These are phyloP conservation scores for Marasmius tenuissimus DNA, from an alignment of 1,284 basidiomycete genomes.

Conservation along the genomic window DNA sequence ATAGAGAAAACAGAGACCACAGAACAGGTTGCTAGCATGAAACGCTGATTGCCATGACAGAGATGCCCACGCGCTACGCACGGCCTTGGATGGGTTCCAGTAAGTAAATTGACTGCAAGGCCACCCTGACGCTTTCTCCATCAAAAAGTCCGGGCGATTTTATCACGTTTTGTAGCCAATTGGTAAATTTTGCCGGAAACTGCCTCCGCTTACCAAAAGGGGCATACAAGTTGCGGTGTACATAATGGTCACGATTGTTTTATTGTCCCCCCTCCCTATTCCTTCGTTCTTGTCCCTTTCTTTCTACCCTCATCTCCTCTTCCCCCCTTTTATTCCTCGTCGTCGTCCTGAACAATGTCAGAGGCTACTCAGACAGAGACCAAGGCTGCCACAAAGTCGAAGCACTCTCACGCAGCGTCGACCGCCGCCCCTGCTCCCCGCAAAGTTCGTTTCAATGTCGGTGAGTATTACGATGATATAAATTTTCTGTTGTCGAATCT, in stretches of 20 bases:
- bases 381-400: constrained; percentile 44
- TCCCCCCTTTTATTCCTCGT: not conserved
- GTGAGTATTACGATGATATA: constrained; percentile 46
- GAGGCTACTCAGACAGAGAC: constrained; percentile 12
- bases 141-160: no score
- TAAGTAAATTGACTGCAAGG: no score
- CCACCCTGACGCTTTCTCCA: no score
- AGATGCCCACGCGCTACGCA: not conserved
- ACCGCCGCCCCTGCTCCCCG: constrained; percentile 70
- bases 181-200: not conserved
- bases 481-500: constrained; percentile 4
- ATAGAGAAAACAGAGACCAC: not conserved
- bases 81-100: not conserved
- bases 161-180: not conserved
- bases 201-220: not conserved
- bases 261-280: constrained; percentile 1
- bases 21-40: not conserved
- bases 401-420: constrained; percentile 61
- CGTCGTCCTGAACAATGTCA: constrained; percentile 8
- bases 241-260: constrained; percentile 1
- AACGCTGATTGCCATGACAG: not conserved
- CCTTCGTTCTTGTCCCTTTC: not conserved
- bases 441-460: constrained; percentile 91
- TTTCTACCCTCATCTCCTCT: not conserved
- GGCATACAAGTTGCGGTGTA: not conserved